Base-by-base conservation (phyloP, 345 rosid genomes). In the Nephelium lappaceum region DNA sequence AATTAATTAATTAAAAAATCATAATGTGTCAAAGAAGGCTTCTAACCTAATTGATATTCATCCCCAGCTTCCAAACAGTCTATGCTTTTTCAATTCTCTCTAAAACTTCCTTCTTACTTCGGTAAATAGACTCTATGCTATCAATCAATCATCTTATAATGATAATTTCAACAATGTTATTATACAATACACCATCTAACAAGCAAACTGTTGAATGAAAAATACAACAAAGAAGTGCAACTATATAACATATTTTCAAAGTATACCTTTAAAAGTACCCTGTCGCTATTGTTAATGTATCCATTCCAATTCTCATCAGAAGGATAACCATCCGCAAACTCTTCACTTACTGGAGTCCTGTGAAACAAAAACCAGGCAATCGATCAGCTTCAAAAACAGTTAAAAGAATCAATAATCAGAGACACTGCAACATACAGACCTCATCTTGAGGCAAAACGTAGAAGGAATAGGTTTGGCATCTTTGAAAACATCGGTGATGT, bases 251-350 rank as follows among this genome's bases (percentile, higher is more conserved):
- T 25, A 16, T 38, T 27, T 8, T 3, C 49, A 67, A 65, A 69
- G 42, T 42, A 41, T 51, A 93, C 98, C 99, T 97, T 97, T 65
- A 97, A 95, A 78, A 97, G 98, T 23, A 97, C 96, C 61, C 98
- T 85, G 47, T 97, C 98, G 55, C 82, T 89, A 79, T 93, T 94
- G 65, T 97, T 94, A 61, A 97, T 94, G 83, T 97, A 94, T 53
- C 99, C 98, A 69, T 94, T 95, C 98, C 99, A 97, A 77, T 93
- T 90, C 79, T 93, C 98, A 80, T 97, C 98, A 19, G 97, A 92
- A 0, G 98, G 98, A 70, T 94, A 97, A 23, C 94, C 95, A 36
- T 86, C 92, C 0, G 83, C 87, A 71, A 93, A 91, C n/a, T 89
- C 90, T 76, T 83, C 97, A 23, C 82, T 83, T 8, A 87, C 76